Evolutionary conservation across 2,329 filamentous ascomycete species (phyloP), one percentile per base, ranked within the genome.

Genomic region (Scedosporium dehoogii): DNA sequence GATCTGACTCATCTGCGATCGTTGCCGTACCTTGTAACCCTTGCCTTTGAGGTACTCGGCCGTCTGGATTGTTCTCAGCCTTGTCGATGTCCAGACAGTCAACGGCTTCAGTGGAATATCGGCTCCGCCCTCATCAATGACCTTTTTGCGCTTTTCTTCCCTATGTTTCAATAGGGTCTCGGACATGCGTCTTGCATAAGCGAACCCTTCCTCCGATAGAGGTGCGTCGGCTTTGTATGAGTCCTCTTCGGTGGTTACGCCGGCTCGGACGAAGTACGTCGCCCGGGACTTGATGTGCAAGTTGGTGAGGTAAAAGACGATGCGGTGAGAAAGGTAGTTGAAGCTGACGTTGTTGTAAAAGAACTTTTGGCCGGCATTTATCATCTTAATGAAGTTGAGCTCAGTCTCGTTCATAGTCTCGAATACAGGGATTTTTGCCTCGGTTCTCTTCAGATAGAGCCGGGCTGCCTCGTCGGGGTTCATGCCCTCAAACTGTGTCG

Each of bases 301-400:
- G 70, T 99, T 99, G 71, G 96, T 90, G 57, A 99, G 85, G 74
- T 97, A 99, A 76, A 99, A 99, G 62, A 99, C 93, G 67, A 99
- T 99, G 64, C 94, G 87, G 73, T 99, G 92, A 0, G 92, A 96
- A 38, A 99, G 83, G 71, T 99, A 99, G 69, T 92, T 93, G 74
- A 99, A 97, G 71, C 89, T 92, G 72, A 94, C 90, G 68, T 97
- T 97, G 78, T 99, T 99, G 75, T 97, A 93, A 69, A 93, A 89
- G 71, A 99, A 89, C 67, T 91, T 87, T 71, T 93, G 86, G 55
- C 94, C 94, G 6, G 94, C 94, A 68, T 99, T 99, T 73, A 97
- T 96, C 93, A 99, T 97, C 79, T 96, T 97, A 77, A 99, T 93
- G 76, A 93, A 99, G 73, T 97, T 96, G 66, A 99, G 82, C 67